These are phyloP conservation scores for Fusarium annulatum DNA, from an alignment of 2,329 filamentous ascomycete species.

Conservation along the genomic window DNA sequence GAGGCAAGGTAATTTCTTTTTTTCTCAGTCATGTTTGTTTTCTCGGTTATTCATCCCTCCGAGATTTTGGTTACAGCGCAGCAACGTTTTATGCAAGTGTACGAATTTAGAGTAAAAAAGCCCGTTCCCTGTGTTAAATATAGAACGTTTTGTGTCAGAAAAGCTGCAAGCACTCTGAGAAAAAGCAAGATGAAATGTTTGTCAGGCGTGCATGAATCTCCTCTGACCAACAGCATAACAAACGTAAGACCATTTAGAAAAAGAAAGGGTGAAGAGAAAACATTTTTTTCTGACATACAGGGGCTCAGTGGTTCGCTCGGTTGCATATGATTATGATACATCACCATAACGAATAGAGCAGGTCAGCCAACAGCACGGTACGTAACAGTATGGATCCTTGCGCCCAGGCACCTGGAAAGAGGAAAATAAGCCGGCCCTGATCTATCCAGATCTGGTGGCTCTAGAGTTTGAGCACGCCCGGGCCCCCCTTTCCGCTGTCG, in stretches of 20 bases:
- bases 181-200: neutral
- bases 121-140: neutral
- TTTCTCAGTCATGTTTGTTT: neutral
- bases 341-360: constrained; percentile 4
- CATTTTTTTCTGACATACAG: neutral
- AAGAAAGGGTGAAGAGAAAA: neutral
- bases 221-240: neutral
- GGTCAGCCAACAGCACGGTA: neutral
- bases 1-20: neutral
- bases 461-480: neutral
- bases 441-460: constrained; percentile 5
- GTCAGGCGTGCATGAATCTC: constrained; percentile 4
- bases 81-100: constrained; percentile 3
- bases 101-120: neutral
- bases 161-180: constrained; percentile 4
- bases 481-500: neutral
- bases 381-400: constrained; percentile 8
- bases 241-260: neutral
- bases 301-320: neutral
- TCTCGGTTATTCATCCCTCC: neutral
- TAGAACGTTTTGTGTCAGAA: neutral
- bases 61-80: constrained; percentile 2
- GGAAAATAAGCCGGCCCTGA: neutral
- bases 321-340: constrained; percentile 15
- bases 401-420: neutral